Percentiles rank a stretch among this genome's conserved stretches.
Evolutionary conservation across 83 land plant genomes (phyloP).

Genomic region (Thuja plicata): DNA sequence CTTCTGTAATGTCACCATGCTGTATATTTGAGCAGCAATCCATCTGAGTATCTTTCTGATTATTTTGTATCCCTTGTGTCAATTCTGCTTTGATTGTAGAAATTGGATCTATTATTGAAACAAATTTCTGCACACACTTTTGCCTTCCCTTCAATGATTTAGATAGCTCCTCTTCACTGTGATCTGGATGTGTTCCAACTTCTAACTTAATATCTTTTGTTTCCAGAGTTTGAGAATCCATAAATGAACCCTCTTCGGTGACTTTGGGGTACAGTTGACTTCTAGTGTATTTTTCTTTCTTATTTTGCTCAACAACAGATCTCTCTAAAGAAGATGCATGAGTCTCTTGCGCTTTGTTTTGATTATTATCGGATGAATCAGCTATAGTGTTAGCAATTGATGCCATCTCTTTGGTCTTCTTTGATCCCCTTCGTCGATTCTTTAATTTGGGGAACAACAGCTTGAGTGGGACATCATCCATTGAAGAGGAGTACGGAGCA

Average conservation of each 20-base stretch:
- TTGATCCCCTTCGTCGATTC: neutral
- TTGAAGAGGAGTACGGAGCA: slow-evolving; percentile 14
- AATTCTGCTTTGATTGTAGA: neutral
- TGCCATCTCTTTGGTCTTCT: slow-evolving; percentile 10
- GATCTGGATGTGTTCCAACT: neutral
- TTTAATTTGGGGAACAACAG: slow-evolving; percentile 7
- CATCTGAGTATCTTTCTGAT: neutral
- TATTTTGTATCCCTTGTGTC: neutral
- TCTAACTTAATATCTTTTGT: slow-evolving; percentile 3
- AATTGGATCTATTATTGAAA: slow-evolving; percentile 23
- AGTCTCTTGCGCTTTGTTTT: slow-evolving; percentile 55
- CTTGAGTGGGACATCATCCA: slow-evolving; percentile 18
- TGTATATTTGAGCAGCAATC: neutral
- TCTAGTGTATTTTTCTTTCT: neutral
- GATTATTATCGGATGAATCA: slow-evolving; percentile 37
- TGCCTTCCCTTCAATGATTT: slow-evolving; percentile 7
- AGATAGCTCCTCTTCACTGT: neutral
- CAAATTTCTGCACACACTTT: slow-evolving; percentile 8
- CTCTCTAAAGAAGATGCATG: slow-evolving; percentile 47
- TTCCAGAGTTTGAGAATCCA: neutral
- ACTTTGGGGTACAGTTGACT: neutral
- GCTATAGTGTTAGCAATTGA: slow-evolving; percentile 20
- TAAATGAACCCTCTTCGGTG: neutral
- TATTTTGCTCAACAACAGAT: slow-evolving; percentile 26
- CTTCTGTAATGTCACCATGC: neutral